Evolutionary conservation across 176 grass and related monocot genomes (phyloP).

Genomic region (Pontederia paniculata): DNA sequence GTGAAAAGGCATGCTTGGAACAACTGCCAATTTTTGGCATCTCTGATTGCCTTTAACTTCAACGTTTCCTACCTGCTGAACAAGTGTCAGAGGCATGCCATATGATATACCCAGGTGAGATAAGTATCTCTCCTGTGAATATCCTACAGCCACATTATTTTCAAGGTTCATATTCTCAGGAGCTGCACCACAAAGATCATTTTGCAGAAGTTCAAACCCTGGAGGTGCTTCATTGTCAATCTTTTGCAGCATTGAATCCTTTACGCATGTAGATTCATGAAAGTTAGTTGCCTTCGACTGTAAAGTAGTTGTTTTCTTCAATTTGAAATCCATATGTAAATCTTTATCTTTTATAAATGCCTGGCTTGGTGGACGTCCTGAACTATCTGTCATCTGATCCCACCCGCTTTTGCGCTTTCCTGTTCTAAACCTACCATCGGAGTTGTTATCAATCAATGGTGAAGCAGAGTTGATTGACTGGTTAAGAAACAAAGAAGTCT

Average conservation of each 20-base stretch:
- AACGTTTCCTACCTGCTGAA: slow-evolving; percentile 49
- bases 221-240: slow-evolving; percentile 59
- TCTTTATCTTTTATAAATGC: slow-evolving; percentile 24
- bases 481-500: slow-evolving; percentile 9
- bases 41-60: slow-evolving; percentile 23
- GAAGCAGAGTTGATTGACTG: slow-evolving; percentile 13
- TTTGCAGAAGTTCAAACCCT: slow-evolving; percentile 50
- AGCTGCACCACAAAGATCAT: slow-evolving; percentile 1
- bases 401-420: slow-evolving; percentile 80
- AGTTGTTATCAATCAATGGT: slow-evolving; percentile 20
- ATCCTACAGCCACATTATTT: slow-evolving; percentile 33
- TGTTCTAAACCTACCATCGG: slow-evolving; percentile 11
- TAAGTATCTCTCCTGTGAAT: slow-evolving; percentile 40
- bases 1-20: slow-evolving; percentile 64
- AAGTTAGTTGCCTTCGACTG: background rate
- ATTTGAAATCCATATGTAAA: slow-evolving; percentile 25
- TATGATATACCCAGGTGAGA: slow-evolving; percentile 53
- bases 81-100: slow-evolving; percentile 50
- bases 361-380: background rate
- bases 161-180: slow-evolving; percentile 16
- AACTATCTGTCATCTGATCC: slow-evolving; percentile 55
- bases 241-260: slow-evolving; percentile 22
- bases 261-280: slow-evolving; percentile 17
- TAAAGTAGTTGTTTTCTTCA: slow-evolving; percentile 14
- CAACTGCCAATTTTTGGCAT: slow-evolving; percentile 40